phyloP scores from a whole-genome alignment of 768 basidiomycete species.

The Pholiota microspora region DNA sequence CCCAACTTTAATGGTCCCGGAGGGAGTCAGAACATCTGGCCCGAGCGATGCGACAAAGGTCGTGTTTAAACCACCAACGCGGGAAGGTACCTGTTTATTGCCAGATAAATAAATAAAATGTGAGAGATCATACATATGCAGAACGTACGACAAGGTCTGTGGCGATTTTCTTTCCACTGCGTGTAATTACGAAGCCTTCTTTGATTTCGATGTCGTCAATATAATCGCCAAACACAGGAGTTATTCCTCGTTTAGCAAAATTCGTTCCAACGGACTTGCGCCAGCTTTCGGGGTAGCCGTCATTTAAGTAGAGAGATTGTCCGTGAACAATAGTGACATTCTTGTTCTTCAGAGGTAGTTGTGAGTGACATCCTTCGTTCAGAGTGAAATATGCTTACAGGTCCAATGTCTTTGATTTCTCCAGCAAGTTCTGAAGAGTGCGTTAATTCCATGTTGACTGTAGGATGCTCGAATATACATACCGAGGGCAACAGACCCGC shows the following conservation, averaged over 20 bases:
- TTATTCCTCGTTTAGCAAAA: slow-evolving; percentile 42
- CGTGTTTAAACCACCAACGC: slow-evolving; percentile 47
- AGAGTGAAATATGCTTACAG: slow-evolving; percentile 25
- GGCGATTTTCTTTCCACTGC: slow-evolving; percentile 44
- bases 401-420: slow-evolving; percentile 39
- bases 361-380: too few relatives aligned
- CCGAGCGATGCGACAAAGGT: slow-evolving; percentile 45
- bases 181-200: slow-evolving; percentile 42
- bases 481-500: slow-evolving; percentile 54
- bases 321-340: slow-evolving; percentile 62
- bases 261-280: slow-evolving; percentile 45
- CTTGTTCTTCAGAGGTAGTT: slow-evolving; percentile 34
- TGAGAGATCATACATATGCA: not conserved
- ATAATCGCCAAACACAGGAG: slow-evolving; percentile 51
- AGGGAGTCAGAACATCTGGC: slow-evolving; percentile 29
- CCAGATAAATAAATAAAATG: not conserved
- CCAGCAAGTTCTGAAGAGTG: slow-evolving; percentile 34
- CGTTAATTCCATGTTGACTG: not conserved
- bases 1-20: slow-evolving; percentile 47
- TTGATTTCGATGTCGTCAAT: slow-evolving; percentile 42
- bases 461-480: slow-evolving; percentile 12
- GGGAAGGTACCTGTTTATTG: slow-evolving; percentile 27
- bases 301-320: slow-evolving; percentile 47
- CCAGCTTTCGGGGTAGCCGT: slow-evolving; percentile 51
- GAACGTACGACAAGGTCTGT: slow-evolving; percentile 58